A percentile compares a stretch with the other conserved stretches of the same genome.
These are phyloP conservation scores for Kitagawia praeruptora DNA, from an alignment of 129 eudicot species.

Conservation along the genomic window DNA sequence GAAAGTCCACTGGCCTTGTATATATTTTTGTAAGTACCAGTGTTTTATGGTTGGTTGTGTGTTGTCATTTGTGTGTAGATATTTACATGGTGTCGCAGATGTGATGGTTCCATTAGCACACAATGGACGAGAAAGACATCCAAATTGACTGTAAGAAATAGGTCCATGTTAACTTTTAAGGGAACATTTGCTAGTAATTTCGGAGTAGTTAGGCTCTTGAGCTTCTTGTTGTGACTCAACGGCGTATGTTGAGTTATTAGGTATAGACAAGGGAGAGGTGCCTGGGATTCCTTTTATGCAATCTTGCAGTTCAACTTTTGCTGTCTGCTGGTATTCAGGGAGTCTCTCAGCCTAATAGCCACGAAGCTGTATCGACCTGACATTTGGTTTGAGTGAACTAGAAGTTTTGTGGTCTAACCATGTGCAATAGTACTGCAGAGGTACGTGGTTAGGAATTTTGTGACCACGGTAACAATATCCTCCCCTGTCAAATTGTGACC, in stretches of 20 bases:
- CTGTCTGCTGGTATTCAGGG: too few species aligned
- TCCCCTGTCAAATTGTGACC: slow-evolving; percentile 39
- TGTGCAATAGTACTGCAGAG: slow-evolving; percentile 28
- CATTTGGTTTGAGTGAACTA: too few species aligned
- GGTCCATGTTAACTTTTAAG: slow-evolving; percentile 30
- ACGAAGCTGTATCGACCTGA: too few species aligned
- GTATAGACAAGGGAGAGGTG: slow-evolving; percentile 34
- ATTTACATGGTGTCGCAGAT: slow-evolving; percentile 42
- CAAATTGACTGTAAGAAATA: slow-evolving; percentile 39
- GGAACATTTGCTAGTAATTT: slow-evolving; percentile 52
- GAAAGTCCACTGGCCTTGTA: neutral
- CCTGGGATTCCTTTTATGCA: slow-evolving; percentile 43
- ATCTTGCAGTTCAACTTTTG: slow-evolving; percentile 2
- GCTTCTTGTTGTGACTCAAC: slow-evolving; percentile 28
- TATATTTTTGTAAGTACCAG: slow-evolving; percentile 10
- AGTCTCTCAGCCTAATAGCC: too few species aligned
- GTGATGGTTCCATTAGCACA: slow-evolving; percentile 46
- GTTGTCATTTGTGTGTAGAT: too few species aligned
- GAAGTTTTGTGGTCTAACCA: too few species aligned
- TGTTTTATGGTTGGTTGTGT: too few species aligned
- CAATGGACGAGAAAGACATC: slow-evolving; percentile 29
- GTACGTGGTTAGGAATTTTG: slow-evolving; percentile 51
- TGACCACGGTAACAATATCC: slow-evolving; percentile 39
- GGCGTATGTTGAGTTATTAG: slow-evolving; percentile 34
- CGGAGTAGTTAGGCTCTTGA: slow-evolving; percentile 37